Evolutionary conservation across 768 basidiomycete genomes (phyloP), one percentile per base, ranked within the genome.

Genomic region (Serendipita sp.): DNA sequence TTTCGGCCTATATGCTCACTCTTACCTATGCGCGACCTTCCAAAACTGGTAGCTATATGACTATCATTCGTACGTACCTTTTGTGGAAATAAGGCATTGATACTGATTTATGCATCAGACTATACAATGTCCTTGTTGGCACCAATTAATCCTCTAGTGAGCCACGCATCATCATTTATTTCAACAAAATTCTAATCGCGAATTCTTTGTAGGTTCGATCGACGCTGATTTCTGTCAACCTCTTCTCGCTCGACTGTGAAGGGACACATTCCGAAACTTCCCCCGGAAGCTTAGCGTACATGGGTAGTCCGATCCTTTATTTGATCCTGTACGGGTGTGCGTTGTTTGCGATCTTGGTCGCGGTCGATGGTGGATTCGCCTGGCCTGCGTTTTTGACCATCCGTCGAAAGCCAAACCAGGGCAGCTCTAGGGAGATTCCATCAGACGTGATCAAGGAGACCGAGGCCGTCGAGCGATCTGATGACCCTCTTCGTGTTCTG

Each of bases 301-400:
- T 77, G 63, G 88, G 88, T 3, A 85, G 86, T 9, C 88, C 88
- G 0, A 88, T 90, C 64, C 66, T 81, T 5, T 90, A 90, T 69
- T 79, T 89, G 60, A 75, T 88, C 62, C 65, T 83, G 26, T 82
- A 84, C 58, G 75, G 77, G 22, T 69, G 85, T 34, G 66, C 82
- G 17, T 78, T 87, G 5, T 77, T 88, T 56, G 78, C 68, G 2
- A 72, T 88, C 33, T 80, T 90, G 20, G 80, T 88, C 24, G 85
- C 81, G 78, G 80, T 79, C 28, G 86, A 88, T 68, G 88, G 86
- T 3, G 86, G 87, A 2, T 80, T 83, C 11, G 67, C 78, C 22
- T 65, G 79, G 17, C 67, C 70, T 64, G 26, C 26, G 26, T 51
- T 34, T 56, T 63, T n/a, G 51, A 5, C n/a, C 17, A 11, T 30